Conservation (phyloP, 1,284 basidiomycete species). For the Coniferiporia weirii region DNA sequence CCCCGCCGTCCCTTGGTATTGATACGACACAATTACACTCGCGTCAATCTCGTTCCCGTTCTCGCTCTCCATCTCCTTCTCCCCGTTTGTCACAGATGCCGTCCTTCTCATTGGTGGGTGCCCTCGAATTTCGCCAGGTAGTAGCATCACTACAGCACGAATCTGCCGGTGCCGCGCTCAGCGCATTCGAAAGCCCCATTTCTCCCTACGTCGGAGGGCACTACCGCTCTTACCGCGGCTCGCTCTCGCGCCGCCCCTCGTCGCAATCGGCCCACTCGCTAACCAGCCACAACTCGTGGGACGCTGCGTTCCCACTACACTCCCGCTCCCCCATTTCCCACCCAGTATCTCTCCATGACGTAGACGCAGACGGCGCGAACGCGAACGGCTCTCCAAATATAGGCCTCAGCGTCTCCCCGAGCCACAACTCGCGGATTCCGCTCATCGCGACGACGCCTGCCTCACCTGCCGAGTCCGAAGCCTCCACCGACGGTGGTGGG, state of each 20-base stretch:
- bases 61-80: conserved; percentile 34
- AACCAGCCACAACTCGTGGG: conserved; percentile 40
- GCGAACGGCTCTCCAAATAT: background rate
- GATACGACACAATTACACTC: conserved; percentile 35
- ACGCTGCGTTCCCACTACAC: conserved; percentile 41
- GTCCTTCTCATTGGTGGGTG: conserved; percentile 86
- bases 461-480: conserved; percentile 15
- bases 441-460: conserved; percentile 26
- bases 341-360: conserved; percentile 22
- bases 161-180: conserved; percentile 51
- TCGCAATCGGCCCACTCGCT: conserved; percentile 20
- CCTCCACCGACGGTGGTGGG: conserved; percentile 17
- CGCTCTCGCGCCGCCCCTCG: conserved; percentile 23
- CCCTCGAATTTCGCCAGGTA: conserved; percentile 90
- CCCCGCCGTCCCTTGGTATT: conserved; percentile 32
- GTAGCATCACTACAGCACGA: conserved; percentile 73
- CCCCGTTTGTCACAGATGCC: conserved; percentile 51
- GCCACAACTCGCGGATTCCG: conserved; percentile 17
- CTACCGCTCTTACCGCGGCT: conserved; percentile 39
- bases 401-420: background rate
- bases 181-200: conserved; percentile 61
- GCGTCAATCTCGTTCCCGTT: conserved; percentile 26
- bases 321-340: conserved; percentile 37
- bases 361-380: background rate
- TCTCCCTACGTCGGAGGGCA: conserved; percentile 72